These are phyloP conservation scores for Penstemon davidsonii DNA, from an alignment of 257 asterid species.

Conservation along the genomic window DNA sequence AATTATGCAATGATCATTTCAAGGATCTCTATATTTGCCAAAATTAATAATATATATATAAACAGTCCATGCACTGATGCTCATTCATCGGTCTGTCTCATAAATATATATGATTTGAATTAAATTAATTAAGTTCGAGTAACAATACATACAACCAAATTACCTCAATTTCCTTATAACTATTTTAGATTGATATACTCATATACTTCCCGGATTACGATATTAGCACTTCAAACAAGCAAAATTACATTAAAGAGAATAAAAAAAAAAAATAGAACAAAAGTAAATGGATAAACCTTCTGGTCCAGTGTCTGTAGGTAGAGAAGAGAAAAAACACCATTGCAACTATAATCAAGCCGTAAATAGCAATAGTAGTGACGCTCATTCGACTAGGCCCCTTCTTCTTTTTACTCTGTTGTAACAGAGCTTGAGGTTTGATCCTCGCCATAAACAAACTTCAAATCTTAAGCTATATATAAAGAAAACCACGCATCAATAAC, in stretches of 20 bases:
- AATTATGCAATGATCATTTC: background rate
- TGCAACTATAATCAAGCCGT: conserved; percentile 32
- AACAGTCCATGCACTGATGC: background rate
- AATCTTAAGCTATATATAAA: background rate
- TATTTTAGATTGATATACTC: no score
- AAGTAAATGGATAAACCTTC: background rate
- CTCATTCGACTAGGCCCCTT: conserved; percentile 44
- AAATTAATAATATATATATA: background rate
- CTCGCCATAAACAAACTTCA: conserved; percentile 37
- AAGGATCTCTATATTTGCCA: background rate
- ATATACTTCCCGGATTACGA: no score
- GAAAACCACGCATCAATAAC: background rate
- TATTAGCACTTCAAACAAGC: background rate
- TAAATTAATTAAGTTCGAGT: no score
- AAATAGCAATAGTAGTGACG: conserved; percentile 37
- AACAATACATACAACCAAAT: background rate
- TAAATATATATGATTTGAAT: no score
- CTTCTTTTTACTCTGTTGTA: conserved; percentile 59
- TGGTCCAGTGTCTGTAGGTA: conserved; percentile 42
- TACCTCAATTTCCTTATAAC: background rate
- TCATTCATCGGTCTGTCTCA: background rate
- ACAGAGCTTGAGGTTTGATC: conserved; percentile 58
- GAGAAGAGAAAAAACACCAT: conserved; percentile 46
- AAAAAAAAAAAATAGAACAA: background rate
- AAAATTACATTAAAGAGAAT: background rate